Percentiles rank a stretch among this genome's conserved stretches.
Evolutionary conservation across 179 eudicot species (phyloP).

Genomic region (Spergularia azorica): DNA sequence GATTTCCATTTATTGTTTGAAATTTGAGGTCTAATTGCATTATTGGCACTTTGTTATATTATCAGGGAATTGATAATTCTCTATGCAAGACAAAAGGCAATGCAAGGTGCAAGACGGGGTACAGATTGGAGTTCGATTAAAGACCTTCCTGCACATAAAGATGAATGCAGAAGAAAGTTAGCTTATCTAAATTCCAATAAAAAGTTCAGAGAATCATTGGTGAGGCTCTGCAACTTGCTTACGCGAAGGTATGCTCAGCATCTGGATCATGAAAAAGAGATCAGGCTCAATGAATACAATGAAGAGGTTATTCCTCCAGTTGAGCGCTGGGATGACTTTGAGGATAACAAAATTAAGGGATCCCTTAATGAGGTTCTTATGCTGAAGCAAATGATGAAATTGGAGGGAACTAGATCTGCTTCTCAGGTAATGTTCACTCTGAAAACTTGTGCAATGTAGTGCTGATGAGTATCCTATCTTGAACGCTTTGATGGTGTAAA

Average conservation of each 20-base stretch:
- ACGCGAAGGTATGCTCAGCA: constrained; percentile 63
- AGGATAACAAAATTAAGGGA: constrained; percentile 45
- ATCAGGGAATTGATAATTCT: constrained; percentile 71
- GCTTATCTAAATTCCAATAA: constrained; percentile 49
- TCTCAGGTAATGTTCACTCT: constrained; percentile 37
- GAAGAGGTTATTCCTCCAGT: constrained; percentile 30
- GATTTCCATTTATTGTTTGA: neutral
- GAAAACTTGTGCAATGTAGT: neutral
- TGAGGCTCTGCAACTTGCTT: constrained; percentile 79
- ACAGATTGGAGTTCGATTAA: constrained; percentile 66
- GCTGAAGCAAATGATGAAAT: constrained; percentile 39
- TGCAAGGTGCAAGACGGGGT: constrained; percentile 80
- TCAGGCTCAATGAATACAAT: constrained; percentile 26
- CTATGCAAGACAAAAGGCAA: constrained; percentile 82
- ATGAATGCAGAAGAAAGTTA: constrained; percentile 76
- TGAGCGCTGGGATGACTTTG: constrained; percentile 77
- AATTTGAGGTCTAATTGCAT: constrained; percentile 6
- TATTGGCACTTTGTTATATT: constrained; percentile 15
- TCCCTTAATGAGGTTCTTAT: constrained; percentile 70
- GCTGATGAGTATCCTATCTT: neutral
- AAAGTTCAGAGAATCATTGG: constrained; percentile 63
- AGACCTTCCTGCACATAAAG: constrained; percentile 77
- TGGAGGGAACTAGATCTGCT: constrained; percentile 41
- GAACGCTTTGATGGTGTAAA: constrained; percentile 8
- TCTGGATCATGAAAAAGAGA: constrained; percentile 41